These are phyloP conservation scores for Fraxinus baroniana DNA, from an alignment of 305 asterid genomes.

Conservation along the genomic window DNA sequence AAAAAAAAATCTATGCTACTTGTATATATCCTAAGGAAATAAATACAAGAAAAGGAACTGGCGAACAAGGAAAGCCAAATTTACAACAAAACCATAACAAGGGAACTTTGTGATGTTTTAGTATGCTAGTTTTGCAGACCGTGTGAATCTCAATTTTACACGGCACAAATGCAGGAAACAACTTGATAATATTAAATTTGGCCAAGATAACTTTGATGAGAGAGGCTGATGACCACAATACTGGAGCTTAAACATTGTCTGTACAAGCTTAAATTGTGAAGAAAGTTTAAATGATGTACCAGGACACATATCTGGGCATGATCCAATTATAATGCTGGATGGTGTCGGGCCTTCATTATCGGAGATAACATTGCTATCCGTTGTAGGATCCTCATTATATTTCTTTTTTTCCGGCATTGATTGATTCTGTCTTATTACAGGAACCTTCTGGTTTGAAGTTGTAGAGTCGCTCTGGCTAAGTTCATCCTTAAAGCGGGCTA, in stretches of 20 bases:
- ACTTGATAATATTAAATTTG: neutral
- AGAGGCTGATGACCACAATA: neutral
- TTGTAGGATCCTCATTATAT: slow-evolving; percentile 38
- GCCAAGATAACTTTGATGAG: neutral
- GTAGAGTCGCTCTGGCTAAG: slow-evolving; percentile 43
- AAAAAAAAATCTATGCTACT: neutral
- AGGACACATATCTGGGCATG: slow-evolving; percentile 98
- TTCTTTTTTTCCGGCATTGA: slow-evolving; percentile 40
- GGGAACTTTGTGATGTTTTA: neutral
- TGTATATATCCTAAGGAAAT: neutral
- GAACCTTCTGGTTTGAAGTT: slow-evolving; percentile 44
- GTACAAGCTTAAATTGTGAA: slow-evolving; percentile 1
- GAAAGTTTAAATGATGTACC: slow-evolving; percentile 47
- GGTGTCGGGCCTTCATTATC: slow-evolving; percentile 58
- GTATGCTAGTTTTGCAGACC: neutral
- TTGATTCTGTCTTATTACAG: slow-evolving; percentile 50
- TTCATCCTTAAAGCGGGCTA: slow-evolving; percentile 89
- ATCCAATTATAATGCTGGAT: slow-evolving; percentile 68
- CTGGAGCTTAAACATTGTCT: neutral
- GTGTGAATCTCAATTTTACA: neutral
- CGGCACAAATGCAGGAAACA: neutral
- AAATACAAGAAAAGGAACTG: neutral
- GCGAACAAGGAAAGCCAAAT: neutral
- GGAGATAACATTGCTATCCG: slow-evolving; percentile 38
- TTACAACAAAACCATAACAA: neutral